Conservation (phyloP, 768 basidiomycete species). For the Lentinula sp. region DNA sequence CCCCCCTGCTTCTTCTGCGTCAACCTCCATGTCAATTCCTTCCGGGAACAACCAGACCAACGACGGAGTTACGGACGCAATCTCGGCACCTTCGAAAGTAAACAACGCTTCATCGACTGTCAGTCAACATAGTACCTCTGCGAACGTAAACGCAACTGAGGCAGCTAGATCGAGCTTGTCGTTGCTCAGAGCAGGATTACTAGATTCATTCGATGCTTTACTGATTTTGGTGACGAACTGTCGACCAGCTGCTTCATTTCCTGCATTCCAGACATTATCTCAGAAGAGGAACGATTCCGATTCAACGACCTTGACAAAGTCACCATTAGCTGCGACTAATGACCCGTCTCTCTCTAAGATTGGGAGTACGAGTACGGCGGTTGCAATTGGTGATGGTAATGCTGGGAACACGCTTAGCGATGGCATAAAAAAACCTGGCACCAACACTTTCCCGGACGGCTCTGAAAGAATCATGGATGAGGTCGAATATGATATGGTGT, state of each 20-base stretch:
- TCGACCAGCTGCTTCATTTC: not conserved
- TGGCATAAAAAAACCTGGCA: not conserved
- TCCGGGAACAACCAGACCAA: not conserved
- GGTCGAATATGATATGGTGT: slow-evolving; percentile 3
- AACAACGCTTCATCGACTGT: not conserved
- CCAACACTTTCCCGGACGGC: too few relatives aligned
- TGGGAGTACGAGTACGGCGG: too few relatives aligned
- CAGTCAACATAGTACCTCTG: not conserved
- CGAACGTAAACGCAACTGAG: not conserved
- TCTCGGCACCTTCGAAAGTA: not conserved
- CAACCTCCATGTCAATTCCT: not conserved
- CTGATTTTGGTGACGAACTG: not conserved
- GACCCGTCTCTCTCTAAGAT: too few relatives aligned
- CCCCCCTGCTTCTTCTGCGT: not conserved
- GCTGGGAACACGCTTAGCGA: not conserved
- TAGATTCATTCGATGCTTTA: not conserved
- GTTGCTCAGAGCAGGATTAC: not conserved
- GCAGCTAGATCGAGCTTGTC: not conserved
- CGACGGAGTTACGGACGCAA: not conserved
- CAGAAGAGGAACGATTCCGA: not conserved
- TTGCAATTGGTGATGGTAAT: not conserved
- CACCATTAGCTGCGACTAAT: too few relatives aligned
- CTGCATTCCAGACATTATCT: not conserved
- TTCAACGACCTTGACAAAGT: too few relatives aligned
- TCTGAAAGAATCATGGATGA: not conserved